phyloP scores from a whole-genome alignment of 2,329 filamentous ascomycete genomes.

The Aaosphaeria pasadenensis region DNA sequence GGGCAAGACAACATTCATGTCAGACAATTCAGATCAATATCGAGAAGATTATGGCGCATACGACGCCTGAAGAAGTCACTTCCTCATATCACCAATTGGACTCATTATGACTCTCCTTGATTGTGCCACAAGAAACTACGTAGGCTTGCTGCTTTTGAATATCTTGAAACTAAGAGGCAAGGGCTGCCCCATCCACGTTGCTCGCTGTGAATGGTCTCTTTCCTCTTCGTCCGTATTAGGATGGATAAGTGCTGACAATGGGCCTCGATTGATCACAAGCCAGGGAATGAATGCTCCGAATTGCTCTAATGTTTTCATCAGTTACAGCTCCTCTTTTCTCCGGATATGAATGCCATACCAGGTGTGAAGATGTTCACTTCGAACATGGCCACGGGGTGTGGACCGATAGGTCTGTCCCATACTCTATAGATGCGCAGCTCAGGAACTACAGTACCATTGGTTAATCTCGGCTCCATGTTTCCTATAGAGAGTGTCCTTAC shows the following conservation, averaged over 20 bases:
- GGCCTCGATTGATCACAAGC: conserved; percentile 78
- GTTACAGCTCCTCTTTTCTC: background rate
- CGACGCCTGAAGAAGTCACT: no score
- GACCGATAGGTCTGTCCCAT: conserved; percentile 75
- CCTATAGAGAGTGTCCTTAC: conserved; percentile 44
- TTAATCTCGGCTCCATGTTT: background rate
- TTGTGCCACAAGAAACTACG: background rate
- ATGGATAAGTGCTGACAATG: conserved; percentile 75
- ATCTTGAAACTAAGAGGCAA: conserved; percentile 57
- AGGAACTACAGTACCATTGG: conserved; percentile 57
- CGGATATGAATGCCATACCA: conserved; percentile 11
- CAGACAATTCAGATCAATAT: no score
- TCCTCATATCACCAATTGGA: no score
- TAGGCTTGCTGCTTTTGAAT: conserved; percentile 39
- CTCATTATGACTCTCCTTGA: no score
- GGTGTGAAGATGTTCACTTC: conserved; percentile 88
- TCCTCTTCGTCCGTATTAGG: conserved; percentile 70
- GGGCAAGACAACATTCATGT: no score
- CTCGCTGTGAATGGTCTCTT: conserved; percentile 64
- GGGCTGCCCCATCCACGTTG: conserved; percentile 71
- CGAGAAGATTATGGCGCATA: no score
- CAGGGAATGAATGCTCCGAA: conserved; percentile 88
- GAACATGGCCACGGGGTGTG: conserved; percentile 84
- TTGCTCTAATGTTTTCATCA: conserved; percentile 50
- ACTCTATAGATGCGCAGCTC: conserved; percentile 79